phyloP scores from a whole-genome alignment of 257 asterid species.

The Nicotiana sylvestris region DNA sequence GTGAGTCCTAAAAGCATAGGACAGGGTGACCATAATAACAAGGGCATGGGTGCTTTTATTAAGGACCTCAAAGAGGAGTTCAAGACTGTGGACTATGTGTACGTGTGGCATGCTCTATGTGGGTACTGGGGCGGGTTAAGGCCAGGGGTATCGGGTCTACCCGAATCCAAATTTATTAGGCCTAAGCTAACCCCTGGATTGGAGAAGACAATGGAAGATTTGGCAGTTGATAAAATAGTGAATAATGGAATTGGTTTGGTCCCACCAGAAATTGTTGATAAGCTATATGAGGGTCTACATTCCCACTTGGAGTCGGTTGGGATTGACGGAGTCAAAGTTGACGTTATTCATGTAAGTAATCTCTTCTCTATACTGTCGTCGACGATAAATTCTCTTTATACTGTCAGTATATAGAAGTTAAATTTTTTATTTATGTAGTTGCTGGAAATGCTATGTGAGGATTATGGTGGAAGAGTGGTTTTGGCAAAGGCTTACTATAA shows the following conservation, averaged over 20 bases:
- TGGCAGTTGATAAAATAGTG: conserved; percentile 88
- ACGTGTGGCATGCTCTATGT: conserved; percentile 93
- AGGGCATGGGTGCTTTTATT: conserved; percentile 80
- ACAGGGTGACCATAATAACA: conserved; percentile 26
- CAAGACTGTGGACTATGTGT: conserved; percentile 63
- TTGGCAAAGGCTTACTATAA: conserved; percentile 78
- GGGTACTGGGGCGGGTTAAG: conserved; percentile 98
- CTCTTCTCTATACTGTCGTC: background rate
- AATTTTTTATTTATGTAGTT: conserved; percentile 21
- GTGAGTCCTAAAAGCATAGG: conserved; percentile 40
- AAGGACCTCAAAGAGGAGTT: conserved; percentile 61
- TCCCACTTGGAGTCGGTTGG: conserved; percentile 82
- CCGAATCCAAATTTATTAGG: conserved; percentile 51
- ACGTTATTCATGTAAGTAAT: conserved; percentile 73
- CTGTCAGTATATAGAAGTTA: background rate
- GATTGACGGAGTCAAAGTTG: conserved; percentile 92
- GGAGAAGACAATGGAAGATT: conserved; percentile 83
- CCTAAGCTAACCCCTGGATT: conserved; percentile 81
- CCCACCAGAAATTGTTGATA: conserved; percentile 60
- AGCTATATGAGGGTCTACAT: conserved; percentile 77
- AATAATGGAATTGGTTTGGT: conserved; percentile 89
- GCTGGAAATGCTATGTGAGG: conserved; percentile 86
- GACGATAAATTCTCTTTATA: background rate
- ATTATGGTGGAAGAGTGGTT: conserved; percentile 85
- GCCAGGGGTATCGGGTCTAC: conserved; percentile 52